Percentiles rank a stretch among this genome's conserved stretches.
phyloP scores from a whole-genome alignment of 441 rosid genomes.

The Sinapis alba region DNA sequence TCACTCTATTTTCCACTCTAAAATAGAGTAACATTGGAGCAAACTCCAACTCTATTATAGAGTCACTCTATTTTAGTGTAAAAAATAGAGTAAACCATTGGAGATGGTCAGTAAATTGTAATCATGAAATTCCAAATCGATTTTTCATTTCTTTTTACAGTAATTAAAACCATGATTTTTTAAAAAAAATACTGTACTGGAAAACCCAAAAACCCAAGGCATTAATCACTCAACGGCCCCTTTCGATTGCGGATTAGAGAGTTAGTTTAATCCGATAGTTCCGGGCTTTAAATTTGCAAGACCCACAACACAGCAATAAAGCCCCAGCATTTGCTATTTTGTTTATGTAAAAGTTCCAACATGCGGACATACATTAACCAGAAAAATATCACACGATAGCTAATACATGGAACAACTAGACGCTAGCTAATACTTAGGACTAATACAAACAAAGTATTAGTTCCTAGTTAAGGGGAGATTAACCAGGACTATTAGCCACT shows the following conservation, averaged over 20 bases:
- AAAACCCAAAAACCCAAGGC: constrained; percentile 10
- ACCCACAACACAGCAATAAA: constrained; percentile 23
- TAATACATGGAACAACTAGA: constrained; percentile 21
- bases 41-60: too few species aligned
- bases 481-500: constrained; percentile 34
- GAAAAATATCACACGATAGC: constrained; percentile 12
- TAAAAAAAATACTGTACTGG: neutral
- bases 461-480: constrained; percentile 29
- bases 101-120: neutral
- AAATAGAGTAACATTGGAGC: too few species aligned
- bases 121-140: neutral
- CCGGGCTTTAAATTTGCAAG: neutral
- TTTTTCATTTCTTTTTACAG: neutral
- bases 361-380: constrained; percentile 12
- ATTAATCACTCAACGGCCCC: constrained; percentile 14
- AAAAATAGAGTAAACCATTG: too few species aligned
- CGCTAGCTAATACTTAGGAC: constrained; percentile 28
- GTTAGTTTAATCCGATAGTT: neutral
- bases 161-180: neutral
- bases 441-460: constrained; percentile 36
- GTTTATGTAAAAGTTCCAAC: neutral
- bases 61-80: too few species aligned
- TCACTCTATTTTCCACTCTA: too few species aligned
- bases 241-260: neutral
- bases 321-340: neutral